Base-by-base conservation (phyloP, 2,329 filamentous ascomycete genomes). In the Nemania serpens region DNA sequence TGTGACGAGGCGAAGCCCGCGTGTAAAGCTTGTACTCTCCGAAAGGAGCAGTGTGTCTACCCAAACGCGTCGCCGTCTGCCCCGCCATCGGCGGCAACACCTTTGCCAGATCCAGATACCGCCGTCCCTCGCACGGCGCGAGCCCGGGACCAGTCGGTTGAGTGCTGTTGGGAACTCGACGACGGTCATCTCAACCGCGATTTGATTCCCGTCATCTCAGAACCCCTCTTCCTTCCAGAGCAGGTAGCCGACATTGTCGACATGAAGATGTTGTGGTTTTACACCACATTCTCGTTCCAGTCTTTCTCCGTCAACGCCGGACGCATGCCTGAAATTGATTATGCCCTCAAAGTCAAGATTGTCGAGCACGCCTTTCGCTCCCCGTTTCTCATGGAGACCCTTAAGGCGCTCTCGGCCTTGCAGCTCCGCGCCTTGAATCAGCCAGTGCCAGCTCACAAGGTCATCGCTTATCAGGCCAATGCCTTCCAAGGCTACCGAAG, bases 261-360 rank as follows among this genome's bases (percentile, higher is more conserved):
- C 61, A 82, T 86, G 80, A 80, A 78, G 63, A 76, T 85, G 42
- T 68, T 86, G 6, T 85, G 82, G 82, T 83, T 83, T 67, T 86
- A 83, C 67, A 81, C 80, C 12, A 75, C 74, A 9, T 70, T 77
- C 34, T 82, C 81, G 9, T 81, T 74, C 64, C 61, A 72, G 2
- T 80, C 80, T 13, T 83, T 85, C 68, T 76, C 79, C 13, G 71
- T 80, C 29, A 71, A 78, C 20, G 70, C 72, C 15, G 74, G 74
- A 37, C 68, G 67, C 6, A 72, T 74, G 3, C 66, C 71, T 10
- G 66, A 73, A 0, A 67, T 81, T 55, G 77, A 80, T 59, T 69
- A 78, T 9, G 75, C 81, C 20, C 75, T 86, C 60, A 78, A 77
- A 60, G 75, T 79, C 25, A 75, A 74, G 20, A 71, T 86, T 45